Percentiles rank a stretch among this genome's conserved stretches.
These are phyloP conservation scores for Earliella scabrosa DNA, from an alignment of 1,284 basidiomycete genomes.

Conservation along the genomic window DNA sequence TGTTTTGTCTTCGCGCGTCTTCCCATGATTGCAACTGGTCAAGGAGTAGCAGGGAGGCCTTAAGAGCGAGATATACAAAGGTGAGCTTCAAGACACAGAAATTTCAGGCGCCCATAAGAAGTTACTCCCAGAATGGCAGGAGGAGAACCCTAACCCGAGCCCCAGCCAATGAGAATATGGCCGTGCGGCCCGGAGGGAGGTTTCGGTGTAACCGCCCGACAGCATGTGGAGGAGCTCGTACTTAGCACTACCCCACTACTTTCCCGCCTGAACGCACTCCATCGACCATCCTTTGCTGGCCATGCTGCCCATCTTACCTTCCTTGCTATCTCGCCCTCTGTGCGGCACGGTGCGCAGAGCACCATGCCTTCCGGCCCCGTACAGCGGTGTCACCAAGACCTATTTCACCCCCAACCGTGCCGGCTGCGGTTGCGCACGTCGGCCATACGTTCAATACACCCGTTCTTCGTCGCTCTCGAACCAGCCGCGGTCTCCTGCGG, in stretches of 20 bases:
- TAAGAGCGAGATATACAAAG: background rate
- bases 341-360: conserved; percentile 4
- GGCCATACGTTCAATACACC: conserved; percentile 4
- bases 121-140: background rate
- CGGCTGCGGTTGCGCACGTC: background rate
- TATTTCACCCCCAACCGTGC: conserved; percentile 12
- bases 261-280: background rate
- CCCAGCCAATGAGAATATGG: no score
- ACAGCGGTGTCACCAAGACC: background rate
- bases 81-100: conserved; percentile 15
- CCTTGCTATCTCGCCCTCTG: conserved; percentile 12
- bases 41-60: background rate
- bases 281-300: background rate
- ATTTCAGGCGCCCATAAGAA: conserved; percentile 17
- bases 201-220: no score
- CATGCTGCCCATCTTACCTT: conserved; percentile 15
- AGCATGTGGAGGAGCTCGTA: no score
- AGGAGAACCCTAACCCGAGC: no score
- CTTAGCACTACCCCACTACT: no score
- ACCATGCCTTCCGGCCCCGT: background rate
- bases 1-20: conserved; percentile 93
- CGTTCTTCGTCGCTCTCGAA: no score
- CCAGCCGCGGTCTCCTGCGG: background rate
- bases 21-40: conserved; percentile 55
- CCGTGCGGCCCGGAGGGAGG: background rate